Evolutionary conservation across 2,329 filamentous ascomycete genomes (phyloP).

Genomic region (Colletotrichum karsti): DNA sequence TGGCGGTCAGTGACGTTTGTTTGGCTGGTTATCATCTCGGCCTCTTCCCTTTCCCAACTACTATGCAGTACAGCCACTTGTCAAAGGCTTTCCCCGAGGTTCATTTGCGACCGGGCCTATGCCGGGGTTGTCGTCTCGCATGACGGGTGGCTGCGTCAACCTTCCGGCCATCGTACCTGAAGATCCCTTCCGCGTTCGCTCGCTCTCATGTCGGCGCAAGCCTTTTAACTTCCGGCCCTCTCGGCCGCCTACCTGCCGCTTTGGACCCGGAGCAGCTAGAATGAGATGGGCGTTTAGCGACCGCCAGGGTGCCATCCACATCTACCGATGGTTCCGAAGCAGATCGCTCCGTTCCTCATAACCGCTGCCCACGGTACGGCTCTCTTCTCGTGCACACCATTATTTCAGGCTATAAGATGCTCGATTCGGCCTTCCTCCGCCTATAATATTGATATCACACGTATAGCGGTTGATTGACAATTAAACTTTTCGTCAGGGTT

Average conservation of each 20-base stretch:
- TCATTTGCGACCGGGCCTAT: not conserved
- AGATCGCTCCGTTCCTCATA: constrained; percentile 3
- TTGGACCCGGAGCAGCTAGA: not conserved
- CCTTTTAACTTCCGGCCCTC: not conserved
- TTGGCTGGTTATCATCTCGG: not conserved
- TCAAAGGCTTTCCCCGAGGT: not conserved
- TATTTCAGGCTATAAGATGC: too few relatives aligned
- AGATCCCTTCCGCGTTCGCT: constrained; percentile 8
- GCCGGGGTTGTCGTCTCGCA: not conserved
- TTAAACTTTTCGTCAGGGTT: not conserved
- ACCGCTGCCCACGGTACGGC: not conserved
- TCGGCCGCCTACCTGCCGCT: not conserved
- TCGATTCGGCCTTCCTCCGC: too few relatives aligned
- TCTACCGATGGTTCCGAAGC: constrained; percentile 1
- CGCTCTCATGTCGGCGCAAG: not conserved
- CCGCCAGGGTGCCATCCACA: not conserved
- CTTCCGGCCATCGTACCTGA: not conserved
- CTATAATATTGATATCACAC: not conserved
- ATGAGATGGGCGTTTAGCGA: not conserved
- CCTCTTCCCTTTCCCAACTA: not conserved
- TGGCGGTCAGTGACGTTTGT: not conserved
- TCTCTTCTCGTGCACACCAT: not conserved
- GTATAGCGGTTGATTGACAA: not conserved
- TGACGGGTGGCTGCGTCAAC: not conserved
- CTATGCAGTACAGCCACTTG: not conserved